These are phyloP conservation scores for Euphorbia celastroides DNA, from an alignment of 441 rosid species.

Conservation along the genomic window DNA sequence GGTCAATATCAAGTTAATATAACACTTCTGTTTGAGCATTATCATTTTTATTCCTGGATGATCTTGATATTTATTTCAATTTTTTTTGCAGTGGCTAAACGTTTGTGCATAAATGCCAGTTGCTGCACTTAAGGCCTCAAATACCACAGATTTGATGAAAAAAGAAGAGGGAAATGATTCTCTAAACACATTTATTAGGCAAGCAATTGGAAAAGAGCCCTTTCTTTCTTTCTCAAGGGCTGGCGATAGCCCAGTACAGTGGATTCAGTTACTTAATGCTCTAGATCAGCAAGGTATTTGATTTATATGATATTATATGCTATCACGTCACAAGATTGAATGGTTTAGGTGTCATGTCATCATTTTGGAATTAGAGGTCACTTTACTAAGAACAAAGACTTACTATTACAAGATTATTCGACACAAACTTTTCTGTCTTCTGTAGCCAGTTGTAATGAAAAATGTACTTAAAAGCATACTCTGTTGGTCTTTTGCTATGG, in stretches of 20 bases:
- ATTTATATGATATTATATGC: neutral
- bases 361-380: neutral
- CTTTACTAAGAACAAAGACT: constrained; percentile 8
- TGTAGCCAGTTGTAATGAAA: constrained; percentile 1
- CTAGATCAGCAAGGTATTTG: constrained; percentile 73
- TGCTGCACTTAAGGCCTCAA: constrained; percentile 43
- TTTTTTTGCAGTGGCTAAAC: constrained; percentile 32
- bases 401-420: constrained; percentile 7
- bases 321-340: no score
- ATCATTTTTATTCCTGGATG: neutral
- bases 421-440: constrained; percentile 1
- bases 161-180: constrained; percentile 73
- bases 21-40: neutral
- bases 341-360: no score
- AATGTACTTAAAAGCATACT: no score
- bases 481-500: constrained; percentile 13
- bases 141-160: constrained; percentile 54
- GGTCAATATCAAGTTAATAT: neutral
- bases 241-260: constrained; percentile 68
- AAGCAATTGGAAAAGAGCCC: constrained; percentile 71
- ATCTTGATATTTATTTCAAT: constrained; percentile 2
- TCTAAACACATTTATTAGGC: constrained; percentile 52
- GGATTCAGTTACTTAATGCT: constrained; percentile 86
- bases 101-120: constrained; percentile 44
- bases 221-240: constrained; percentile 65